These are phyloP conservation scores for Exobasidium cylindrosporum DNA, from an alignment of 1,284 basidiomycete genomes.

Conservation along the genomic window DNA sequence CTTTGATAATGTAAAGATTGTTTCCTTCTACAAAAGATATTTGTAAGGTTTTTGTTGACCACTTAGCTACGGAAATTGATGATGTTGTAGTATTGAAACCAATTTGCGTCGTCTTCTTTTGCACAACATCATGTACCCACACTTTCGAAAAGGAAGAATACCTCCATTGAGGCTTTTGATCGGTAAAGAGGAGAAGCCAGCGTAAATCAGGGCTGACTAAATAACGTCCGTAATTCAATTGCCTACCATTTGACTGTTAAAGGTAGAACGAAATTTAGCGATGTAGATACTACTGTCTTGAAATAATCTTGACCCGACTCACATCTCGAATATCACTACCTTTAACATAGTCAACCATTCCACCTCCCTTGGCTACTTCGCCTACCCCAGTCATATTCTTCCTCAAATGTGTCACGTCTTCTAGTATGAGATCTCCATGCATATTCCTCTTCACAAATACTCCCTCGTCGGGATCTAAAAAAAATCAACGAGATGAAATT, in stretches of 20 bases:
- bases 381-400: conserved; percentile 32
- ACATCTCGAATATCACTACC: conserved; percentile 36
- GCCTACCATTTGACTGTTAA: conserved; percentile 17
- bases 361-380: conserved; percentile 34
- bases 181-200: conserved; percentile 39
- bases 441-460: conserved; percentile 44
- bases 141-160: conserved; percentile 83
- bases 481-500: conserved; percentile 22
- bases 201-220: conserved; percentile 35
- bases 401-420: conserved; percentile 44
- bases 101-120: conserved; percentile 65
- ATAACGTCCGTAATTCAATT: conserved; percentile 33
- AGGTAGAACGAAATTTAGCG: background rate
- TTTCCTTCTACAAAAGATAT: conserved; percentile 40
- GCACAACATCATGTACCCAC: conserved; percentile 71
- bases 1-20: conserved; percentile 32
- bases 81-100: conserved; percentile 21
- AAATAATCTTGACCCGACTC: background rate
- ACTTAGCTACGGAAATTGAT: conserved; percentile 26
- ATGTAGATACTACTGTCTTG: background rate
- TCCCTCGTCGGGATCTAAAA: conserved; percentile 41
- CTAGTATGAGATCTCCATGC: conserved; percentile 35
- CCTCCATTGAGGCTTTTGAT: conserved; percentile 73
- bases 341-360: conserved; percentile 30
- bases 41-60: conserved; percentile 17